Evolutionary conservation across 2,329 filamentous ascomycete species (phyloP).

Genomic region (Cercospora sp.): DNA sequence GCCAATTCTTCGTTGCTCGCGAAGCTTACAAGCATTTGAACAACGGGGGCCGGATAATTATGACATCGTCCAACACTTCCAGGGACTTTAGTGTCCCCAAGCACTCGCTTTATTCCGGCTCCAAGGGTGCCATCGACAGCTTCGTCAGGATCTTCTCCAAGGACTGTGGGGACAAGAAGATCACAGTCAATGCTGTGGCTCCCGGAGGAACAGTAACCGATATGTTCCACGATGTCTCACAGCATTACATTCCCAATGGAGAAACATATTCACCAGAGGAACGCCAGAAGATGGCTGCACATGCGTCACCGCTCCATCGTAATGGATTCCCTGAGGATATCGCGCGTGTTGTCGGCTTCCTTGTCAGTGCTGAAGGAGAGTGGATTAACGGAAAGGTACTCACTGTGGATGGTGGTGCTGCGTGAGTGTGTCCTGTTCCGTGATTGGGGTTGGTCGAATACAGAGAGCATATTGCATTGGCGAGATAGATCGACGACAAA

Average conservation of each 20-base stretch:
- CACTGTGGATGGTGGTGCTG: constrained; percentile 25
- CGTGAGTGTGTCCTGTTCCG: neutral
- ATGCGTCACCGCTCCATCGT: constrained; percentile 57
- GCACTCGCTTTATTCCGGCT: constrained; percentile 56
- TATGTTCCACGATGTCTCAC: constrained; percentile 60
- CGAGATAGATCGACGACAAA: neutral
- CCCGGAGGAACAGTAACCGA: constrained; percentile 59
- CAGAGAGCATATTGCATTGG: neutral
- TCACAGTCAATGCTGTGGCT: constrained; percentile 55
- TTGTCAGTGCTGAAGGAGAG: constrained; percentile 56
- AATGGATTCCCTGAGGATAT: constrained; percentile 65
- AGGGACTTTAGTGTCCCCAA: constrained; percentile 51
- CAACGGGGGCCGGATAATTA: constrained; percentile 51
- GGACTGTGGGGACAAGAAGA: constrained; percentile 55
- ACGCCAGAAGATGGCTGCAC: constrained; percentile 28
- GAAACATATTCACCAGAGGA: constrained; percentile 37
- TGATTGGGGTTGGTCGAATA: neutral
- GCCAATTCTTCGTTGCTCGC: constrained; percentile 62
- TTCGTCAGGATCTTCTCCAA: constrained; percentile 58
- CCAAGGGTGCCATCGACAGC: constrained; percentile 62
- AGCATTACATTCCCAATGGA: constrained; percentile 59
- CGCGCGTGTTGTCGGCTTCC: constrained; percentile 60
- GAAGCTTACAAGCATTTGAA: constrained; percentile 56
- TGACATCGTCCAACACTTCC: constrained; percentile 55
- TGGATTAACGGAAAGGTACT: constrained; percentile 53